Base-by-base conservation (phyloP, 495 filamentous ascomycete genomes). In the Tuber melanosporum region DNA sequence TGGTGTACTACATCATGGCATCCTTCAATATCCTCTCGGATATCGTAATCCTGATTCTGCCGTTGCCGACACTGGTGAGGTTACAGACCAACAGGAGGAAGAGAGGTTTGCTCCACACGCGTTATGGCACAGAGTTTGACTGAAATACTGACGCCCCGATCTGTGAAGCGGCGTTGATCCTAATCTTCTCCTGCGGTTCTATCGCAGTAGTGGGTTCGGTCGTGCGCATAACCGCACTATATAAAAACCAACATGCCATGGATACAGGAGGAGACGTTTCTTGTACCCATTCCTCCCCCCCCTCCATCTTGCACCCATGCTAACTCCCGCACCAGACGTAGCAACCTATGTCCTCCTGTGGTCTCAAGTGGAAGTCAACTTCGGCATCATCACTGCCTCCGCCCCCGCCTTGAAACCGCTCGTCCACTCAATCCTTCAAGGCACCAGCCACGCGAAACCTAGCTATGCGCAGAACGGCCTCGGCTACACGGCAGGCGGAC, bases 171-270 rank as follows among this genome's bases (percentile, higher is more conserved):
- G 72, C 70, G 45, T 44, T 79, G 69, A 39, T 81, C 22, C 45
- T 79, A 42, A 76, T 81, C 15, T 81, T 81, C 74, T 81, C 79
- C 12, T 71, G 75, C 49, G 79, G 79, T 19, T 46, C 57, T 19
- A 42, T 85, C 8, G 83, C 78, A 3, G 79, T 84, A n/a, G 75
- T 83, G 17, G 84, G 83, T 12, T 80, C 79, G 22, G 77, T 76
- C 20, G 72, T 83, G 41, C 78, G 83, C 20, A 79, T 84, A 39
- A 83, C 76, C 73, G 78, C 81, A 14, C 66, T 85, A 15, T 79
- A 78, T 47, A 71, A 74, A 44, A 77, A 73, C 44, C 74, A 77
- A 41, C 42, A 74, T 36, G 71, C 79, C 15, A 9, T 71, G 1
- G 39, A 47, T 10, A 77, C n/a, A 39, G 75, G 71, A 32, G 77